Percentiles rank a stretch among this genome's conserved stretches.
Conservation (phyloP, 257 asterid genomes). For the Coffea canephora region DNA sequence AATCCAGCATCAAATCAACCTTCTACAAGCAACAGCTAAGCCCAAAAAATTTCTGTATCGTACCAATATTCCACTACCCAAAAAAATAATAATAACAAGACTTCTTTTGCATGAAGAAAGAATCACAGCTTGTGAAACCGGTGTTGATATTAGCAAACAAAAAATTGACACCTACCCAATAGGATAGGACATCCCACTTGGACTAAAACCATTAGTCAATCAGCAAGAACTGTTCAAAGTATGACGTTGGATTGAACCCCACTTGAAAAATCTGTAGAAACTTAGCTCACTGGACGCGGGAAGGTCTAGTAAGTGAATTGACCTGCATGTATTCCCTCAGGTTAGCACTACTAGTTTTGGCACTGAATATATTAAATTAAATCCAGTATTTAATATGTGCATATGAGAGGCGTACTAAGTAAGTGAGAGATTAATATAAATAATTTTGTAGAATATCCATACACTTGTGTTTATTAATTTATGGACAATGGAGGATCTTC, state of each 20-base stretch:
- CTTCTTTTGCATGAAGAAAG: background rate
- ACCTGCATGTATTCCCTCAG: conserved; percentile 1
- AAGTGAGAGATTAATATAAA: background rate
- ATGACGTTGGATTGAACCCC: conserved; percentile 5
- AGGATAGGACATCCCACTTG: background rate
- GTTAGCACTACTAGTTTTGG: background rate
- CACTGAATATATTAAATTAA: background rate
- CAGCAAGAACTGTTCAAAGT: conserved; percentile 13
- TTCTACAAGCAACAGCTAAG: background rate
- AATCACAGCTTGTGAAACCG: conserved; percentile 12
- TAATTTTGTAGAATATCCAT: background rate
- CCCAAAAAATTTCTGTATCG: no score
- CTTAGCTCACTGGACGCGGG: background rate
- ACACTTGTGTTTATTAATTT: background rate
- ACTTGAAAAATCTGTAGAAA: background rate
- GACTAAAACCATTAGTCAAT: conserved; percentile 4
- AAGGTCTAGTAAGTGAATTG: background rate
- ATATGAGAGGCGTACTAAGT: background rate
- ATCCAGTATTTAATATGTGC: background rate
- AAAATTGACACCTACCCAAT: background rate
- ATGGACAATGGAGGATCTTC: background rate
- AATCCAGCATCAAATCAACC: conserved; percentile 17
- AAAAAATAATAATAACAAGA: background rate
- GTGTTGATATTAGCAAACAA: background rate
- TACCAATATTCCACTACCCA: background rate